Evolutionary conservation across 108 stramenopile species (phyloP), one percentile per base, ranked within the genome.

Genomic region (Mayamaea pseudoterrestris): DNA sequence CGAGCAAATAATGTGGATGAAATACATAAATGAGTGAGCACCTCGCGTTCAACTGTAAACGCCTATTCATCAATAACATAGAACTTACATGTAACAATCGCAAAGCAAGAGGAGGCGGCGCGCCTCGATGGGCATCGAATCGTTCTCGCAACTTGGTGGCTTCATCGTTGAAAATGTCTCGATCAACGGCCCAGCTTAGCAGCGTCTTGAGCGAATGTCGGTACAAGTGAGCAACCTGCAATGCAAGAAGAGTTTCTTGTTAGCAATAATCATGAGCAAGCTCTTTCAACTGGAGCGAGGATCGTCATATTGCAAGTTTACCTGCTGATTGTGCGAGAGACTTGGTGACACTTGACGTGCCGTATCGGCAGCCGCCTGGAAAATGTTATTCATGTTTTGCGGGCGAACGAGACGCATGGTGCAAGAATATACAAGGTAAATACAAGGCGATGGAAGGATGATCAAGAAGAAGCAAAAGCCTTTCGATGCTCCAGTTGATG

Each of bases 111-210:
- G 73, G 76, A 27, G 66, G 61, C 12, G 67, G 62, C 39, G 64
- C 68, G 28, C 74, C 77, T 49, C 83, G 70, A 40, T 74, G 67
- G 2, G 61, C 65, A 66, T 94, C 93, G 51, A 96, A 96, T 13
- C 78, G 69, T 26, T 58, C 71, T 35, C 94, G 62, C 39, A 95
- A 52, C 29, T 65, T 50, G 18, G 74, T 77, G 0, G 94, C 91
- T 58, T 85, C 81, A 6, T 83, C 86, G 32, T 70, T 58, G 67
- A 93, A 95, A 51, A 93, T 74, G 13, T 91, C 82, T 11, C 94
- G 73, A 63, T 91, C 87, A 36, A 93, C 76, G 24, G 70, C 73
- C 97, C 97, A 98, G 47, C 78, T 78, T 25, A 52, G 60, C 17
- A 91, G 64, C 1, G 61, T 47, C 53, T 76, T 77, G 46, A 91